Conservation (phyloP, 352 stramenopile species). For the Globisporangium polare region DNA sequence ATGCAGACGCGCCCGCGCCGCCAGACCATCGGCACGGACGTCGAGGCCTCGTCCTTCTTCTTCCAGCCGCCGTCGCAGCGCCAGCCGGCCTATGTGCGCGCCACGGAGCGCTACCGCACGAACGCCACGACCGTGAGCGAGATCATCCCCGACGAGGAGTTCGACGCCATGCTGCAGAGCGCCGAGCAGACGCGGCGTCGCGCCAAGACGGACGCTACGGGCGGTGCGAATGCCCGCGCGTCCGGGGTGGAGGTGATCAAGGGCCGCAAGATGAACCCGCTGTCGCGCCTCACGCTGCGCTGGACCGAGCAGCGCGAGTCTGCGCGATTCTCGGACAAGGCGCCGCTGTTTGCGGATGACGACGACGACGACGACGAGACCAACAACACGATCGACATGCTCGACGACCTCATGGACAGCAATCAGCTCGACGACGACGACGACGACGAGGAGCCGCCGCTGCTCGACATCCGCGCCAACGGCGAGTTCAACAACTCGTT, state of each 20-base stretch:
- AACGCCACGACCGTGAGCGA: slow-evolving; percentile 5
- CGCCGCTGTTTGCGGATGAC: background rate
- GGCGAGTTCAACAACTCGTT: slow-evolving; percentile 39
- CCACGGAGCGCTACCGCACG: slow-evolving; percentile 17
- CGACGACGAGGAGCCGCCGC: slow-evolving; percentile 14
- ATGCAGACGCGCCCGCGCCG: slow-evolving; percentile 24
- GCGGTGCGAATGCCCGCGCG: slow-evolving; percentile 6
- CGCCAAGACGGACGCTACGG: slow-evolving; percentile 39
- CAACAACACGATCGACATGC: slow-evolving; percentile 9
- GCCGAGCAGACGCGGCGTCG: slow-evolving; percentile 36
- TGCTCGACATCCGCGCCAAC: slow-evolving; percentile 22
- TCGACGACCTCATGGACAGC: slow-evolving; percentile 17
- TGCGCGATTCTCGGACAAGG: slow-evolving; percentile 6
- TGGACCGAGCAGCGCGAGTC: slow-evolving; percentile 18
- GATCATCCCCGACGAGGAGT: slow-evolving; percentile 27
- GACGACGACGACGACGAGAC: slow-evolving; percentile 1
- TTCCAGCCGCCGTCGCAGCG: slow-evolving; percentile 8
- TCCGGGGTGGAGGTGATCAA: slow-evolving; percentile 19
- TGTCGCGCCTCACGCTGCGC: slow-evolving; percentile 48
- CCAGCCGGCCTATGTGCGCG: background rate
- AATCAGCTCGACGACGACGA: slow-evolving; percentile 11
- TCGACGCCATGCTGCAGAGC: slow-evolving; percentile 31
- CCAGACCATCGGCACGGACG: slow-evolving; percentile 33
- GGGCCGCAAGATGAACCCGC: slow-evolving; percentile 34
- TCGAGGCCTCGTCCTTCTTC: slow-evolving; percentile 12